These are phyloP conservation scores for Dactylellina drechsleri DNA, from an alignment of 2,329 filamentous ascomycete genomes.

Conservation along the genomic window DNA sequence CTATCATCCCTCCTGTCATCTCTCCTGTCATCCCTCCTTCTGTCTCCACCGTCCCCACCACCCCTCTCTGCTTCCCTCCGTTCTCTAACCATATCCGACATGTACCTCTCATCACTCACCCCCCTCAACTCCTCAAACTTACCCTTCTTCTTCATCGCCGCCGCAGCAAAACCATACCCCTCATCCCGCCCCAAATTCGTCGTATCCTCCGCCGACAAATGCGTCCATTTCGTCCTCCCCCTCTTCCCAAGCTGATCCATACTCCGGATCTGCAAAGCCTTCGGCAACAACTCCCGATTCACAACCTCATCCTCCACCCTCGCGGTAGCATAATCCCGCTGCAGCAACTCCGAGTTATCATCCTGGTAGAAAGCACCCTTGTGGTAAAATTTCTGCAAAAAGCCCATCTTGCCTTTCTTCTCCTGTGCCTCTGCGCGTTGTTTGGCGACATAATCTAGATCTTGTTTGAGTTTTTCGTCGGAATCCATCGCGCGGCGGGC, in stretches of 20 bases:
- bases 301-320: slow-evolving; percentile 83
- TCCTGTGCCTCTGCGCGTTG: slow-evolving; percentile 83
- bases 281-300: slow-evolving; percentile 83
- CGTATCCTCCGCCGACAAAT: slow-evolving; percentile 89
- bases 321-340: slow-evolving; percentile 85
- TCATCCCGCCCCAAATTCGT: slow-evolving; percentile 73
- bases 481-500: slow-evolving; percentile 84
- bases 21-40: slow-evolving; percentile 22
- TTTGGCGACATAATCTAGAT: slow-evolving; percentile 77
- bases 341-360: slow-evolving; percentile 70
- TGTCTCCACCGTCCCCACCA: slow-evolving; percentile 69
- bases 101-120: slow-evolving; percentile 72
- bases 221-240: slow-evolving; percentile 87
- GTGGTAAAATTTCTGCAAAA: slow-evolving; percentile 96
- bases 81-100: slow-evolving; percentile 70
- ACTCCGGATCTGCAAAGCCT: slow-evolving; percentile 91
- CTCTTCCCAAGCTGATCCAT: slow-evolving; percentile 94
- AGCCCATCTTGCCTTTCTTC: slow-evolving; percentile 80
- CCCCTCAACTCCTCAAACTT: slow-evolving; percentile 56
- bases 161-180: slow-evolving; percentile 62
- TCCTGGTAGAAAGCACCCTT: slow-evolving; percentile 95
- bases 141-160: slow-evolving; percentile 64
- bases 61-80: slow-evolving; percentile 66
- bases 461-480: slow-evolving; percentile 86
- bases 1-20: slow-evolving; percentile 30